These are phyloP conservation scores for Talaromyces sp. DNA, from an alignment of 2,329 filamentous ascomycete species.

Conservation along the genomic window DNA sequence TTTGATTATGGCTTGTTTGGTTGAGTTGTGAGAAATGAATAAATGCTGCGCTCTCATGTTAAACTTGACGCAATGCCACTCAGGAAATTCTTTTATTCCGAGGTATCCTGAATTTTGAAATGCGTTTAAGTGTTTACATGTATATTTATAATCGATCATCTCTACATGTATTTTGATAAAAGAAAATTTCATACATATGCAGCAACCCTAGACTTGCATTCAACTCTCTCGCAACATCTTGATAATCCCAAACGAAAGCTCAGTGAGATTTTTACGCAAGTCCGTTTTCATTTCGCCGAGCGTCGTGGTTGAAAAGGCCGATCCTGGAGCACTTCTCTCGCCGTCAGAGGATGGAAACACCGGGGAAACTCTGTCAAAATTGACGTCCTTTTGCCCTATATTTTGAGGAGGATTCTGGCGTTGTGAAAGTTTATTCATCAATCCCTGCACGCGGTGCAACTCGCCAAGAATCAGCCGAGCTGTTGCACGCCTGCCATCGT, in stretches of 20 bases:
- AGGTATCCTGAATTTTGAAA: too few relatives aligned
- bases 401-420: background rate
- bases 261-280: background rate
- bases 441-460: constrained; percentile 29
- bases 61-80: too few relatives aligned
- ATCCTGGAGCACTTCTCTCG: background rate
- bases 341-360: background rate
- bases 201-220: background rate
- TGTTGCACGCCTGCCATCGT: constrained; percentile 1
- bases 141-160: background rate
- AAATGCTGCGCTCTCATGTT: too few relatives aligned
- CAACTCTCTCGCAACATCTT: background rate
- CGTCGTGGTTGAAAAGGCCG: background rate
- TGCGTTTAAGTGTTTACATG: too few relatives aligned
- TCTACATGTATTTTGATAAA: background rate
- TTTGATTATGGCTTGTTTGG: background rate
- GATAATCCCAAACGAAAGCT: background rate
- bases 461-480: constrained; percentile 33
- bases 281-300: background rate
- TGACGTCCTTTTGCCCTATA: background rate
- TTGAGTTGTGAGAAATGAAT: background rate
- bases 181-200: background rate
- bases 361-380: too few relatives aligned
- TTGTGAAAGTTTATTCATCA: constrained; percentile 24
- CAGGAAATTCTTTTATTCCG: too few relatives aligned